Evolutionary conservation across 495 filamentous ascomycete genomes (phyloP).

Genomic region (Xanthoparmelia taractica): DNA sequence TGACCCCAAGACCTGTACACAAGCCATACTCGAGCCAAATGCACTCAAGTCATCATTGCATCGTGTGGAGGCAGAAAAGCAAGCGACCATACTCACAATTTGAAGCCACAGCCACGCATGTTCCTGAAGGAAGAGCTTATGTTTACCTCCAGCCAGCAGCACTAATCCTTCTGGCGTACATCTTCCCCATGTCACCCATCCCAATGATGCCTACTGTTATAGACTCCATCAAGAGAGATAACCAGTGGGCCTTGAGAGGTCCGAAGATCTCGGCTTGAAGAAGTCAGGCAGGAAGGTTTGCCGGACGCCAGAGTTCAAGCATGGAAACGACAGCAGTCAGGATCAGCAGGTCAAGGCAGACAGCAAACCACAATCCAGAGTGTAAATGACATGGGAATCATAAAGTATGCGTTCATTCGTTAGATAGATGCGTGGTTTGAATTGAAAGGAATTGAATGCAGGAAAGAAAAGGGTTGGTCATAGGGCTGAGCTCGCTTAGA

Average conservation of each 20-base stretch:
- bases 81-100: conserved; percentile 31
- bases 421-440: neutral
- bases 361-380: neutral
- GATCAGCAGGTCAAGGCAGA: neutral
- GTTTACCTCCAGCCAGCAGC: conserved; percentile 89
- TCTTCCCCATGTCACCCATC: conserved; percentile 99
- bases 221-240: neutral
- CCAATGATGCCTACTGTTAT: conserved; percentile 77
- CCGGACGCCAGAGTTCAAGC: neutral
- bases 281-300: neutral
- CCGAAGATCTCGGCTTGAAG: neutral
- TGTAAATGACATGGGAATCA: neutral
- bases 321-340: neutral
- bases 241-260: neutral
- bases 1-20: conserved; percentile 35
- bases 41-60: conserved; percentile 97
- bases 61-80: conserved; percentile 22
- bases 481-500: conserved; percentile 3
- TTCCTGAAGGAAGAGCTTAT: neutral
- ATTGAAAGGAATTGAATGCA: neutral
- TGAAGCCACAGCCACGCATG: neutral
- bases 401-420: no score
- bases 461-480: neutral
- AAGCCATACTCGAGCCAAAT: conserved; percentile 98
- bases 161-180: conserved; percentile 87